Percentiles rank a stretch among this genome's conserved stretches.
phyloP scores from a whole-genome alignment of 2,329 filamentous ascomycete genomes.

The Juglanconis juglandina region DNA sequence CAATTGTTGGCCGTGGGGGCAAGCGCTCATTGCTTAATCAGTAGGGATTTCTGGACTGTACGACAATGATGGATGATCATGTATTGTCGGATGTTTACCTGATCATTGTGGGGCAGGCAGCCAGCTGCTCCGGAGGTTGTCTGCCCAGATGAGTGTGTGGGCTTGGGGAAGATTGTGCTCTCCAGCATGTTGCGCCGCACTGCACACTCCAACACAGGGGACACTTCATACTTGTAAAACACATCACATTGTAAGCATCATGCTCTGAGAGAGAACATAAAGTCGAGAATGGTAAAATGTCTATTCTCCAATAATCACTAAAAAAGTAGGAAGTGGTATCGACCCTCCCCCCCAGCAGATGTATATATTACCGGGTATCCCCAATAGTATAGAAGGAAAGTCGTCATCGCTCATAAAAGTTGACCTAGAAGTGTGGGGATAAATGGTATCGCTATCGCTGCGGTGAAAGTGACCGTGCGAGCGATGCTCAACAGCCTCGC shows the following conservation, averaged over 20 bases:
- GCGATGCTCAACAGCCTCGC: background rate
- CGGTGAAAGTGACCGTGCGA: background rate
- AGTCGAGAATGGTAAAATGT: background rate
- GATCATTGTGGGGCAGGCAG: too few species aligned
- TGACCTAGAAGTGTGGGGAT: conserved; percentile 5
- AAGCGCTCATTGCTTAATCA: too few species aligned
- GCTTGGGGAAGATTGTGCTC: too few species aligned
- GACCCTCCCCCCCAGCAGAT: background rate
- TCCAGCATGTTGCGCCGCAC: too few species aligned
- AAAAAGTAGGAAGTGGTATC: conserved; percentile 4
- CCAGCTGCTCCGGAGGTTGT: too few species aligned
- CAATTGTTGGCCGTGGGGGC: too few species aligned
- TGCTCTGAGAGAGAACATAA: background rate
- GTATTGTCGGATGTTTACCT: too few species aligned
- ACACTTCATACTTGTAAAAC: background rate
- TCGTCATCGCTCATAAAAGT: conserved; percentile 15
- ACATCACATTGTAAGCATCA: background rate
- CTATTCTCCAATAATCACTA: conserved; percentile 6
- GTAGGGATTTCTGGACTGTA: too few species aligned
- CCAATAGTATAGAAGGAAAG: background rate
- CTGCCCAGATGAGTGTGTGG: too few species aligned
- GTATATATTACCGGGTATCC: conserved; percentile 3
- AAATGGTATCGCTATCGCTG: conserved; percentile 7
- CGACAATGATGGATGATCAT: too few species aligned
- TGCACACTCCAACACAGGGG: background rate